Evolutionary conservation across 2,329 filamentous ascomycete species (phyloP).

Genomic region (Pseudopithomyces maydicus): DNA sequence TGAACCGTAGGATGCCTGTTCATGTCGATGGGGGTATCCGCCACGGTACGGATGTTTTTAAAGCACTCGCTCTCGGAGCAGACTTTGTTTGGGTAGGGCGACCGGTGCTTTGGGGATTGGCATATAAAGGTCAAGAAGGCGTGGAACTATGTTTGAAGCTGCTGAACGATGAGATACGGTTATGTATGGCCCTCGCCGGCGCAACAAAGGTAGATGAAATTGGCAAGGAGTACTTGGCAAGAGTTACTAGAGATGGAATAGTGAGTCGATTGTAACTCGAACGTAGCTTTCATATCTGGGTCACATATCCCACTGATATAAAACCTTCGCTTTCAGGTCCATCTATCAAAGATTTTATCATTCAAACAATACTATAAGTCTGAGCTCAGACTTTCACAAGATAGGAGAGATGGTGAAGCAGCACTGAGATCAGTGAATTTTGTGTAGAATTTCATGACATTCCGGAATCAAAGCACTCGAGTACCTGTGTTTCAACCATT

Average conservation of each 20-base stretch:
- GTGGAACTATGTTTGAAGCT: not conserved
- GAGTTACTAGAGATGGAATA: not conserved
- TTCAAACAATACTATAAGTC: no score
- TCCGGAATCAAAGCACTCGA: no score
- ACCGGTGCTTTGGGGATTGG: constrained; percentile 70
- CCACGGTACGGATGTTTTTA: constrained; percentile 89
- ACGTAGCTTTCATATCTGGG: no score
- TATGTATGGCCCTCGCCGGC: constrained; percentile 1
- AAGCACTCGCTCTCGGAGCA: constrained; percentile 89
- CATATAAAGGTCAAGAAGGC: constrained; percentile 24
- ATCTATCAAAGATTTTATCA: no score
- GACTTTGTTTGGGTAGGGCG: constrained; percentile 72
- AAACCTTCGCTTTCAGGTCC: no score
- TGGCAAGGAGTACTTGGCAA: constrained; percentile 2
- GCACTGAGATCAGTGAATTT: no score
- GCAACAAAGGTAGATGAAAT: not conserved
- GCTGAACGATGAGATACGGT: not conserved
- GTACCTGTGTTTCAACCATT: no score
- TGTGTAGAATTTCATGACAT: no score
- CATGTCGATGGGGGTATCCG: constrained; percentile 89
- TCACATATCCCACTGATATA: no score
- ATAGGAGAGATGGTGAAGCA: no score
- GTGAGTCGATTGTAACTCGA: not conserved
- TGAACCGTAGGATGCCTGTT: constrained; percentile 60
- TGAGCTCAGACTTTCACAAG: no score